These are phyloP conservation scores for Pharnaceum exiguum DNA, from an alignment of 148 eudicot species.

Conservation along the genomic window DNA sequence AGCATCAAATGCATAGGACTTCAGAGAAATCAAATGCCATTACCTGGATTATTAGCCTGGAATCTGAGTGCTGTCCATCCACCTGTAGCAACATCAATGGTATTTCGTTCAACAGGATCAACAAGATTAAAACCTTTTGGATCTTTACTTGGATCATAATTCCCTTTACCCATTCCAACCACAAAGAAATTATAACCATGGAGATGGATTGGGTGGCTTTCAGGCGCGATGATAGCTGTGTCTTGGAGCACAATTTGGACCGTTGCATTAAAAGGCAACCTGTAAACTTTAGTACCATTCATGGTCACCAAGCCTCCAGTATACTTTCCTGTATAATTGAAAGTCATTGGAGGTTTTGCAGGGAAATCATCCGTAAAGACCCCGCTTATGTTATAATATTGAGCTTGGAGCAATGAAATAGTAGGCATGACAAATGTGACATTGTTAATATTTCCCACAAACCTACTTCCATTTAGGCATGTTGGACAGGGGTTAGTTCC, in stretches of 20 bases:
- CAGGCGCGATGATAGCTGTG: conserved; percentile 49
- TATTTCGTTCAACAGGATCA: conserved; percentile 77
- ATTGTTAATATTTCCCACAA: conserved; percentile 60
- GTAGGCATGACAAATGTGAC: conserved; percentile 64
- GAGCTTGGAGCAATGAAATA: conserved; percentile 63
- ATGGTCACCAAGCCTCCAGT: conserved; percentile 33
- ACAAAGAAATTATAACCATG: conserved; percentile 68
- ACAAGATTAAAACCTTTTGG: conserved; percentile 53
- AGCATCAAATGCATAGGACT: not conserved
- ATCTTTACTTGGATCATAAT: conserved; percentile 45
- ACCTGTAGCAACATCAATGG: conserved; percentile 39
- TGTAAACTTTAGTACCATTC: conserved; percentile 58
- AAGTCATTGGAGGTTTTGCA: conserved; percentile 35
- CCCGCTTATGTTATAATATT: conserved; percentile 44
- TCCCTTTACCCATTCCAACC: conserved; percentile 59
- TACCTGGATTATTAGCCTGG: conserved; percentile 45
- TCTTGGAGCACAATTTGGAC: conserved; percentile 73
- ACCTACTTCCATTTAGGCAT: conserved; percentile 45
- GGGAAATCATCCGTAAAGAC: conserved; percentile 76
- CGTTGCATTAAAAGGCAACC: conserved; percentile 41
- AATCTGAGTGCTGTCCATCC: conserved; percentile 46
- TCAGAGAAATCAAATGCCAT: not conserved
- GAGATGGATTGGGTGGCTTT: conserved; percentile 65
- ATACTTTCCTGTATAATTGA: conserved; percentile 51
- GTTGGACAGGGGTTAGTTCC: conserved; percentile 62